Conservation (phyloP, 2,329 filamentous ascomycete species). For the Exutisphaerella laricina region DNA sequence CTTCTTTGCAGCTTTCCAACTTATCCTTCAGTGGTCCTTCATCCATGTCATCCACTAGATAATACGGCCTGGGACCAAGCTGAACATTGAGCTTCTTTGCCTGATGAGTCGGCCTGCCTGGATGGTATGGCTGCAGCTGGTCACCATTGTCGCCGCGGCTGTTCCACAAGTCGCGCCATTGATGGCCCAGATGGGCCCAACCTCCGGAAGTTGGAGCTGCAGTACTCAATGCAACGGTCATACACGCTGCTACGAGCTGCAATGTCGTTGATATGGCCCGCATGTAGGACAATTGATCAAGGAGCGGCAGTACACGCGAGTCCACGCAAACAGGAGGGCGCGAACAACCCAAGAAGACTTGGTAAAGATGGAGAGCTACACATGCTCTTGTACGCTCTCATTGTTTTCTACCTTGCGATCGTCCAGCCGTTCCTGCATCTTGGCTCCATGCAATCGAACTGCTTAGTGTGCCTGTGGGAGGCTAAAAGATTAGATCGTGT, state of each 20-base stretch:
- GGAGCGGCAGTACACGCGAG: too few species aligned
- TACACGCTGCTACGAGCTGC: slow-evolving; percentile 1
- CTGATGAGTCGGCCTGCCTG: not conserved
- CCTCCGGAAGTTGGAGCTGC: slow-evolving; percentile 1
- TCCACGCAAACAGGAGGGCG: too few species aligned
- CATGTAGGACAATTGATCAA: not conserved
- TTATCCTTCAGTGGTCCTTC: slow-evolving; percentile 54
- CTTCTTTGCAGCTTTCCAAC: slow-evolving; percentile 55
- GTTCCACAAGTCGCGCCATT: slow-evolving; percentile 1
- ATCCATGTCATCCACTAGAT: slow-evolving; percentile 58
- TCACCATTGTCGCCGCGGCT: not conserved
- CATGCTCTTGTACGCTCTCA: not conserved
- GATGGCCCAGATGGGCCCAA: not conserved
- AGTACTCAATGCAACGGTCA: not conserved
- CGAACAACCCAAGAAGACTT: not conserved
- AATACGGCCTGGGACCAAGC: slow-evolving; percentile 60
- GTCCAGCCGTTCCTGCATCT: not conserved
- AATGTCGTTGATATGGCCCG: not conserved
- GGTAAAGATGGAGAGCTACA: not conserved
- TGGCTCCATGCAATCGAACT: not conserved
- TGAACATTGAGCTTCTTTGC: slow-evolving; percentile 40
- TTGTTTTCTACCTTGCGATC: not conserved
- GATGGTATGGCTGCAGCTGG: not conserved
- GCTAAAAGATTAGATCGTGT: not conserved
- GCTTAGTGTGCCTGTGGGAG: not conserved